phyloP scores from a whole-genome alignment of 2,329 filamentous ascomycete species.

The Talaromyces sp. region DNA sequence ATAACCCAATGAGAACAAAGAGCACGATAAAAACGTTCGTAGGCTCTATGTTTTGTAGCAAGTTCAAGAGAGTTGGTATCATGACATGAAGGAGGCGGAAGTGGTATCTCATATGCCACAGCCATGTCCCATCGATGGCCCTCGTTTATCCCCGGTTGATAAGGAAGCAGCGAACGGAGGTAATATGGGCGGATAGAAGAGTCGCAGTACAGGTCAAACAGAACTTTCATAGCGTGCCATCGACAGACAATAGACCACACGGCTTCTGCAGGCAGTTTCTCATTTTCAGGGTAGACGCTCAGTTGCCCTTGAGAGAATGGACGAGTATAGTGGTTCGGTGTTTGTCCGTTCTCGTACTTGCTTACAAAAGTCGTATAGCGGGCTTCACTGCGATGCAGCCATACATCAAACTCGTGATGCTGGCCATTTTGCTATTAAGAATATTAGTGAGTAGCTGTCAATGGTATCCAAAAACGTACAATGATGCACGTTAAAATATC shows the following conservation, averaged over 20 bases:
- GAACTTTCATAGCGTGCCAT: slow-evolving; percentile 7
- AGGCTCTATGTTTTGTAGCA: neutral
- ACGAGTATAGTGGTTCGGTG: neutral
- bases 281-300: neutral
- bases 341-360: neutral
- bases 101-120: neutral
- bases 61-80: neutral
- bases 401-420: slow-evolving; percentile 3
- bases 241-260: slow-evolving; percentile 6
- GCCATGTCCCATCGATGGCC: neutral
- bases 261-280: neutral
- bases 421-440: neutral
- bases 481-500: neutral
- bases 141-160: neutral
- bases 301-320: neutral
- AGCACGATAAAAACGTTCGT: slow-evolving; percentile 5
- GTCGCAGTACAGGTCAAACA: slow-evolving; percentile 8
- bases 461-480: neutral
- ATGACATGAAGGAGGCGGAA: neutral
- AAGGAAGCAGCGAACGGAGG: neutral
- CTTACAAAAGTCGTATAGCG: neutral
- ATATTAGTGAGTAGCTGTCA: neutral
- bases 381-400: neutral
- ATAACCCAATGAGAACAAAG: slow-evolving; percentile 2
- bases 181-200: neutral